A percentile compares a stretch with the other conserved stretches of the same genome.
phyloP scores from a whole-genome alignment of 2,329 filamentous ascomycete species.

The Samsoniella hepiali region DNA sequence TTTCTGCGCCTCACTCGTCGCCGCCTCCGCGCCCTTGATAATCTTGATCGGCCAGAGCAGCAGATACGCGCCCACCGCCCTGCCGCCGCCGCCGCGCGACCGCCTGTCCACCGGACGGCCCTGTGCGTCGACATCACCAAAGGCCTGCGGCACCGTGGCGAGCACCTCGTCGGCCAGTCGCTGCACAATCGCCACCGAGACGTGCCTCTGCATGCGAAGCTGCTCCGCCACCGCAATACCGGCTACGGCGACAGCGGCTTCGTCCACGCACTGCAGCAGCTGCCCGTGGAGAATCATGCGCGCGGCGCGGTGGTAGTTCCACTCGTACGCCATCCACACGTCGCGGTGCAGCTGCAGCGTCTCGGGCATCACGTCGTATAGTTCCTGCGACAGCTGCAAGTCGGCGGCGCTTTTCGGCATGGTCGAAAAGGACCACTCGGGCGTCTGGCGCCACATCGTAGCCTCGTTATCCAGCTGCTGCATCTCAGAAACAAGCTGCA shows the following conservation, averaged over 20 bases:
- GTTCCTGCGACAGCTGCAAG: background rate
- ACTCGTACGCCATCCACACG: slow-evolving; percentile 41
- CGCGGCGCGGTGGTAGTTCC: slow-evolving; percentile 39
- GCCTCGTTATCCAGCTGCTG: slow-evolving; percentile 30
- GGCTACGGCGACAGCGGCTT: background rate
- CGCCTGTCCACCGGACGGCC: background rate
- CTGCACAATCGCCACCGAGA: slow-evolving; percentile 27
- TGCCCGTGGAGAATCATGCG: slow-evolving; percentile 37
- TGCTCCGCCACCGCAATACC: background rate
- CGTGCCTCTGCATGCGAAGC: background rate
- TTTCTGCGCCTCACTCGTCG: slow-evolving; percentile 30
- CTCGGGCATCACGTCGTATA: slow-evolving; percentile 22
- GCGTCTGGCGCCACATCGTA: slow-evolving; percentile 29
- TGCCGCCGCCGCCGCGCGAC: slow-evolving; percentile 29
- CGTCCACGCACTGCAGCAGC: slow-evolving; percentile 29
- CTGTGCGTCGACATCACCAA: slow-evolving; percentile 32
- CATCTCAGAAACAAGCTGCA: slow-evolving; percentile 32
- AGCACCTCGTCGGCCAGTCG: slow-evolving; percentile 33
- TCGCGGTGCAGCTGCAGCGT: slow-evolving; percentile 35
- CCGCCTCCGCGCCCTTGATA: slow-evolving; percentile 27
- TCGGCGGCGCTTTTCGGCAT: slow-evolving; percentile 9
- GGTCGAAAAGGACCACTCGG: slow-evolving; percentile 34
- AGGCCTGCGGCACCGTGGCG: slow-evolving; percentile 35
- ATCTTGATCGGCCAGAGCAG: slow-evolving; percentile 39
- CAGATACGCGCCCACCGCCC: slow-evolving; percentile 36